Evolutionary conservation across 371 early-diverging fungal genomes (phyloP), one percentile per base, ranked within the genome.

Genomic region (Mucor plumbeus): DNA sequence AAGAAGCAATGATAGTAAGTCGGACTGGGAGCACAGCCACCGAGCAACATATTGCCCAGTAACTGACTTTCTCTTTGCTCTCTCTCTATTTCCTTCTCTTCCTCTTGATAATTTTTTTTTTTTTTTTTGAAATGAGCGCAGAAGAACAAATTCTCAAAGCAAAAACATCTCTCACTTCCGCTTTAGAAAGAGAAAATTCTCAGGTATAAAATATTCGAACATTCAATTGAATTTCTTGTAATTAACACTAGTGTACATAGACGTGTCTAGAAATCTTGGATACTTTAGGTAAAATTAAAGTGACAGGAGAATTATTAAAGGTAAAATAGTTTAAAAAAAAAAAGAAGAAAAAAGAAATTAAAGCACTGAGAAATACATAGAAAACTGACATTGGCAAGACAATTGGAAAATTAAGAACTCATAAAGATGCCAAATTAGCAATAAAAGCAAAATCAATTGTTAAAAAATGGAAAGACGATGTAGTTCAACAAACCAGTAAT

Each of bases 391-490:
- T 94, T 66, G 97, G 97, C 8, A 77, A 91, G 67, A 83, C 85
- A 38, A 85, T 95, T 43, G 92, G 90, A 63, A 87, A 89, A 53
- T 76, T 95, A 62, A 79, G 91, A 34, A 88, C 87, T 61, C 85
- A 90, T 55, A 76, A 83, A 14, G 84, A 89, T 59, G 68, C 79
- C 3, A 82, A 81, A 4, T 79, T 94, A 26, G 85, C 89, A 0
- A 76, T 72, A 26, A 68, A 82, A 61, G 90, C 93, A 5, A 92
- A 90, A 67, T 83, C 78, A 36, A 77, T 92, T 34, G 90, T 95
- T 0, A 80, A 81, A 64, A 91, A 90, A 57, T 96, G 97, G 97
- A 94, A 94, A 71, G 77, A 83, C 50, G 90, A 92, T 59, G 90
- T 94, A 1, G 74, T 77, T 17, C 65, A 59, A 3, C 65, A 68